Conservation (phyloP, 345 rosid species). For the Schrenkiella parvula region DNA sequence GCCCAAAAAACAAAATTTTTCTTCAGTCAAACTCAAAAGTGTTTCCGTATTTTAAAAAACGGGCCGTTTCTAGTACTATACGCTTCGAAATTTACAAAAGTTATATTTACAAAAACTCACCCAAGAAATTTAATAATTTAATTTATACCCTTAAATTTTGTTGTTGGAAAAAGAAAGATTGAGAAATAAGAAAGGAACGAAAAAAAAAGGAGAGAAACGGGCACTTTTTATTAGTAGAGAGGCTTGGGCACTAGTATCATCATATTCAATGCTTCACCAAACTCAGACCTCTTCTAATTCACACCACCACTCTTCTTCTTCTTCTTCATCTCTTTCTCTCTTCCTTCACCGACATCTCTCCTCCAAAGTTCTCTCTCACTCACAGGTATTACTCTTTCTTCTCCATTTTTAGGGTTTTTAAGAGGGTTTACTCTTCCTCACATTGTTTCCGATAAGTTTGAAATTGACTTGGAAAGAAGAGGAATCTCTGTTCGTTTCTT, state of each 20-base stretch:
- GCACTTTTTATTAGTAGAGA: conserved; percentile 27
- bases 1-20: not conserved
- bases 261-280: conserved; percentile 75
- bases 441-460: not conserved
- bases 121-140: not conserved
- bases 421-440: not conserved
- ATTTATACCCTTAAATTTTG: not conserved
- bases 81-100: not conserved
- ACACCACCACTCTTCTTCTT: conserved; percentile 18
- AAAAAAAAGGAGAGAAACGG: not conserved
- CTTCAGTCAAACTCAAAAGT: not conserved
- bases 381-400: not conserved
- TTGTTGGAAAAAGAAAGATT: conserved; percentile 11
- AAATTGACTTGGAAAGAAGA: not conserved
- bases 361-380: not conserved
- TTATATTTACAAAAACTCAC: too few species aligned
- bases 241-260: conserved; percentile 17
- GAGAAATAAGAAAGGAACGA: conserved; percentile 26
- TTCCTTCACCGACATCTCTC: conserved; percentile 24
- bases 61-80: not conserved
- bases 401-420: not conserved
- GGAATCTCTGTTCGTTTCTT: not conserved
- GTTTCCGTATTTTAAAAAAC: not conserved
- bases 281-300: conserved; percentile 37
- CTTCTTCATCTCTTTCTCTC: conserved; percentile 12